Evolutionary conservation across 2,329 filamentous ascomycete genomes (phyloP).

Genomic region (Neonectria sp.): DNA sequence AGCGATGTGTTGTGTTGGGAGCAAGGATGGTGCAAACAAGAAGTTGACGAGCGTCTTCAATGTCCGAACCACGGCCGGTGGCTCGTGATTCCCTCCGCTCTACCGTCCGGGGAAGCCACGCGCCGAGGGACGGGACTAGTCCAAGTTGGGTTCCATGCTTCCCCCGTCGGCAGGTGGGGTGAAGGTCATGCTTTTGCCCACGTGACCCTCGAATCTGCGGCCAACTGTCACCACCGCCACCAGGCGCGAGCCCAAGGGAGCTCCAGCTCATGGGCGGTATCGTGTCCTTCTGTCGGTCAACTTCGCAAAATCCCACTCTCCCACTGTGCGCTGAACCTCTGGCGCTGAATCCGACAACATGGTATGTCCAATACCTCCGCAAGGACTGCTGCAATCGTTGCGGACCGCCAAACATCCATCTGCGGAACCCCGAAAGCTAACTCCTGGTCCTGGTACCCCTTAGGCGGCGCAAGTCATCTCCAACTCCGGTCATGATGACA

Average conservation of each 20-base stretch:
- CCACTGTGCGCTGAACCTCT: constrained; percentile 32
- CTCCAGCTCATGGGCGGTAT: constrained; percentile 47
- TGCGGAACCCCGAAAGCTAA: constrained; percentile 46
- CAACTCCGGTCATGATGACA: constrained; percentile 86
- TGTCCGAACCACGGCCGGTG: constrained; percentile 33
- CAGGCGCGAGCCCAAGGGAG: constrained; percentile 37
- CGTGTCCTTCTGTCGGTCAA: constrained; percentile 48
- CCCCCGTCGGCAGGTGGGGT: constrained; percentile 41
- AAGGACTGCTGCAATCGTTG: not conserved
- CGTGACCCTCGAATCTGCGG: constrained; percentile 39
- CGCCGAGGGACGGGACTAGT: constrained; percentile 32
- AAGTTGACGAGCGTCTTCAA: constrained; percentile 33
- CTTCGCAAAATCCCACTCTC: constrained; percentile 33
- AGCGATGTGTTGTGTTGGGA: not conserved
- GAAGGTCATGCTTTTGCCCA: constrained; percentile 35
- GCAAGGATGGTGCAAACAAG: not conserved
- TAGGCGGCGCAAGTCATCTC: constrained; percentile 62
- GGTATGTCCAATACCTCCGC: constrained; percentile 35
- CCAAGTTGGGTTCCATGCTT: constrained; percentile 7
- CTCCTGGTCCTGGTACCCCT: constrained; percentile 27
- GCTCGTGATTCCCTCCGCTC: constrained; percentile 46
- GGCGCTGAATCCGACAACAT: constrained; percentile 41
- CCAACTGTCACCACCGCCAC: constrained; percentile 49
- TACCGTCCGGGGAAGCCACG: constrained; percentile 45
- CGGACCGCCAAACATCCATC: not conserved